Conservation (phyloP, 1,284 basidiomycete genomes). For the Ceratobasidium sp. region DNA sequence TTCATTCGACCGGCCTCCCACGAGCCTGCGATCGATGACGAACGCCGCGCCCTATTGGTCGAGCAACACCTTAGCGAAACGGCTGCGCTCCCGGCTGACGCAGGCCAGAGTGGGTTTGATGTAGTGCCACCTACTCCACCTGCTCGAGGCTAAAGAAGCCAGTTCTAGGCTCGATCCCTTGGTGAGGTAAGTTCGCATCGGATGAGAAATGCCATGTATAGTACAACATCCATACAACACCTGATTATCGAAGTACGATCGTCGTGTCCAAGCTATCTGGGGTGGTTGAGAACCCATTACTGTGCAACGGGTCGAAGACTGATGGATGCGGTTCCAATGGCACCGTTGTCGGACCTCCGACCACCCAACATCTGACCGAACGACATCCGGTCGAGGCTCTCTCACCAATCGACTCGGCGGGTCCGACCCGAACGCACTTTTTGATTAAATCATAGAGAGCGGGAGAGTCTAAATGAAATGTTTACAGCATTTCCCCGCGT, state of each 20-base stretch:
- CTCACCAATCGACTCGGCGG: not conserved
- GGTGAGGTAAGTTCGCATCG: not conserved
- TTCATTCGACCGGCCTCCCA: slow-evolving; percentile 58
- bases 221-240: not conserved
- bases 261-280: not conserved
- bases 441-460: not conserved
- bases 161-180: not conserved
- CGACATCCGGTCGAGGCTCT: not conserved
- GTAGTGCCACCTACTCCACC: slow-evolving; percentile 45
- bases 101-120: slow-evolving; percentile 46
- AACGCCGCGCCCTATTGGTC: slow-evolving; percentile 56
- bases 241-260: not conserved
- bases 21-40: slow-evolving; percentile 54
- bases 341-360: too few species aligned
- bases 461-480: not conserved
- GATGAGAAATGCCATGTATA: not conserved
- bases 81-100: slow-evolving; percentile 67
- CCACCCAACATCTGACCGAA: slow-evolving; percentile 10
- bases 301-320: not conserved
- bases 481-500: too few species aligned
- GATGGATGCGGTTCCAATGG: too few species aligned
- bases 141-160: slow-evolving; percentile 27
- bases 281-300: not conserved
- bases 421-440: slow-evolving; percentile 13
- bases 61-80: slow-evolving; percentile 68